These are phyloP conservation scores for Solanum sparsipilum DNA, from an alignment of 257 asterid species.

Conservation along the genomic window DNA sequence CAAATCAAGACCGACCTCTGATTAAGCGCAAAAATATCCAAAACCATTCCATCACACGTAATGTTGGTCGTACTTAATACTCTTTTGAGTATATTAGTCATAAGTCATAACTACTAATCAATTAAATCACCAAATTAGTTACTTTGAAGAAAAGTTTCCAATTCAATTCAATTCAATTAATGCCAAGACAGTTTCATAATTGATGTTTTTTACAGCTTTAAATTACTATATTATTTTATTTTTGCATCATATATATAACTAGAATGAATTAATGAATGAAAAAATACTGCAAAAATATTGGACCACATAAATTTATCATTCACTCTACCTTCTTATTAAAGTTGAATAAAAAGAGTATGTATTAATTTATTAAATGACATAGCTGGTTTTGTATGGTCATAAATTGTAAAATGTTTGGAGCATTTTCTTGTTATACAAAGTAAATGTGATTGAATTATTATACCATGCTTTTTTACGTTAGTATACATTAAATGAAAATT, in stretches of 20 bases:
- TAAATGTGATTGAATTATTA: not conserved
- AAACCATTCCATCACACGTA: not conserved
- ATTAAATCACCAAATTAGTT: not conserved
- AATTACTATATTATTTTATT: not conserved
- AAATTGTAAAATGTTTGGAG: not conserved
- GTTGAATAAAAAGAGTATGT: not conserved
- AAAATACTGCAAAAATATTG: not conserved
- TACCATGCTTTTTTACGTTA: not conserved
- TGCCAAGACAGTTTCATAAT: not conserved
- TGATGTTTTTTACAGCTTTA: not conserved
- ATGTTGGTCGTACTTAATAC: not conserved
- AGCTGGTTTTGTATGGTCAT: not conserved
- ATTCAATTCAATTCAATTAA: not conserved
- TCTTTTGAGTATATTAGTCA: not conserved
- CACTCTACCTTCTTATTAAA: not conserved
- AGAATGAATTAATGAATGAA: not conserved
- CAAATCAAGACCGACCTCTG: not conserved
- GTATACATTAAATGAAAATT: not conserved
- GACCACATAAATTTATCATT: not conserved
- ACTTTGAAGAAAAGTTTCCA: not conserved
- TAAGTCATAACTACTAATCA: not conserved
- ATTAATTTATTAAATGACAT: not conserved
- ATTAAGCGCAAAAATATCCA: not conserved
- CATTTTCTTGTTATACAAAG: not conserved
- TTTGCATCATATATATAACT: not conserved